Evolutionary conservation across 2,329 filamentous ascomycete genomes (phyloP), one percentile per base, ranked within the genome.

Genomic region (Hypoxylon sp.): DNA sequence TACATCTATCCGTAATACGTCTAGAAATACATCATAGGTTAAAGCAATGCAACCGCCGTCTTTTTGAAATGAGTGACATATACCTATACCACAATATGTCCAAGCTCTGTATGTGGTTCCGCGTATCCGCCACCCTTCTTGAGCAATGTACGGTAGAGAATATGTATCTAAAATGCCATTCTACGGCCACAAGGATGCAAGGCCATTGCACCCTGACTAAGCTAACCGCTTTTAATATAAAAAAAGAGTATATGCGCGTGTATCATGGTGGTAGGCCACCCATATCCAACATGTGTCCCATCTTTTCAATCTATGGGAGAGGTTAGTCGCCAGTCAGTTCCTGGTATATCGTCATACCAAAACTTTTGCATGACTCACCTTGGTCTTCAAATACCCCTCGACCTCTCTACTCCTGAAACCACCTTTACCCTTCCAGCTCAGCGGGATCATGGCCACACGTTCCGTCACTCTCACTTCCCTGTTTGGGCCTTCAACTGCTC

Each of bases 381-480:
- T 99, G 2, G 96, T 98, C 79, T 92, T 93, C 70, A 99, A 83
- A 83, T 99, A 99, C 5, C 93, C 94, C 75, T 97, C 94, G 51
- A 98, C 92, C 81, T 99, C 96, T 59, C 90, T 87, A 76, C 95
- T 95, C 67, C 89, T 88, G 69, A 98, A 93, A 0, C 96, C 96
- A 44, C 91, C 91, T 73, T 90, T 88, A 1, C 92, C 93, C 77
- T 92, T 92, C 96, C 96, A 99, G 9, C 94, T 94, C 67, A 98
- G 79, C 2, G 96, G 96, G 64, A 99, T 91, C 96, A 99, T 99
- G 1, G 94, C 91, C 11, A 99, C 94, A 50, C 96, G 84, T 81
- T 98, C 95, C 72, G 87, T 92, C 1, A 99, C 96, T 8, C 92
- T 86, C 11, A 99, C 86, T 81, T 99, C 95, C 10, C 94, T 85